Evolutionary conservation across 768 basidiomycete species (phyloP).

Genomic region (Calocybe indica): DNA sequence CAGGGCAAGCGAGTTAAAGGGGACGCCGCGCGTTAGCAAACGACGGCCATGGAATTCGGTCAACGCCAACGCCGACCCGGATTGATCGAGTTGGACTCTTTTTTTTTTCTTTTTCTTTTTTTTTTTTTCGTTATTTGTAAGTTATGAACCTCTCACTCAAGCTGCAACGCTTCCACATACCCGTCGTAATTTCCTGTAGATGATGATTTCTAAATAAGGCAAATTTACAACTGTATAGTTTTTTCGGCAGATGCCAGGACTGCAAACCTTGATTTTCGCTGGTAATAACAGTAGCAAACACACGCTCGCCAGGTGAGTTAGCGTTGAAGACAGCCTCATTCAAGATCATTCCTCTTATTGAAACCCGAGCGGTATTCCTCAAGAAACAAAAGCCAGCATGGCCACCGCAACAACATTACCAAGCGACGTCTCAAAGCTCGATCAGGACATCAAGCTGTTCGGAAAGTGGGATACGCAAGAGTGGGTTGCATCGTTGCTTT

Average conservation of each 20-base stretch:
- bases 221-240: conserved; percentile 37
- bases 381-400: conserved; percentile 45
- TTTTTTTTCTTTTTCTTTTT: conserved; percentile 15
- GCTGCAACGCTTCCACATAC: too few species aligned
- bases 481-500: conserved; percentile 41
- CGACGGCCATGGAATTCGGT: too few species aligned
- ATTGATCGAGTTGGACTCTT: too few species aligned
- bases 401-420: conserved; percentile 68
- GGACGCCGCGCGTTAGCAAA: too few species aligned
- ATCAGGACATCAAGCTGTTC: conserved; percentile 90
- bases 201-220: conserved; percentile 3
- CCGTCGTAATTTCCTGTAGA: background rate
- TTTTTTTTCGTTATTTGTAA: conserved; percentile 12
- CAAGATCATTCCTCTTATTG: conserved; percentile 18
- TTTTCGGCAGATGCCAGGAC: conserved; percentile 28
- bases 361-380: conserved; percentile 23
- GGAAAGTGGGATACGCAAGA: conserved; percentile 99
- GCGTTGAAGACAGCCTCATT: conserved; percentile 18
- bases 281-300: conserved; percentile 45
- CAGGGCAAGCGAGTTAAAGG: too few species aligned
- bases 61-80: too few species aligned
- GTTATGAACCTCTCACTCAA: too few species aligned
- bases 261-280: conserved; percentile 38
- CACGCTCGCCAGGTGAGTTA: conserved; percentile 27
- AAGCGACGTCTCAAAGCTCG: conserved; percentile 75